These are phyloP conservation scores for Diaporthe australafricana DNA, from an alignment of 2,329 filamentous ascomycete genomes.

Conservation along the genomic window DNA sequence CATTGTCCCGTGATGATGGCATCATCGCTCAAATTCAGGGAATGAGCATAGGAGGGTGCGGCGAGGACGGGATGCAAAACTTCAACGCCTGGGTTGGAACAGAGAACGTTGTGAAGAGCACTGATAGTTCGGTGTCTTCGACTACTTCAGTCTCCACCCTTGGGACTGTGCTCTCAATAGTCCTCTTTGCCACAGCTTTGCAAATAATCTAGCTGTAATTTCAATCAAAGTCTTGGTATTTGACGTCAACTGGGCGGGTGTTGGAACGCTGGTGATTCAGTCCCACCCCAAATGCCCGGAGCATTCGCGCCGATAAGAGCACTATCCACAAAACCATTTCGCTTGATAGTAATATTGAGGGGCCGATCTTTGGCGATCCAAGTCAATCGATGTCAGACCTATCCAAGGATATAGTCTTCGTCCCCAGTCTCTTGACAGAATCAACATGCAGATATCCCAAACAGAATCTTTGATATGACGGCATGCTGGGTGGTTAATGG, in stretches of 20 bases:
- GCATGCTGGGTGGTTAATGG: too few species aligned
- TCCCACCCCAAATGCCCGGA: neutral
- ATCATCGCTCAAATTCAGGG: constrained; percentile 1
- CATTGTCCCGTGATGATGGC: neutral
- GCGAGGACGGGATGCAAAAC: constrained; percentile 1
- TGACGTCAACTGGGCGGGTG: neutral
- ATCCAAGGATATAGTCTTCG: too few species aligned
- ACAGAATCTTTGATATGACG: too few species aligned
- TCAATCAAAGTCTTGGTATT: neutral
- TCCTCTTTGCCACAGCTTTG: neutral
- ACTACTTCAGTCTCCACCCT: neutral
- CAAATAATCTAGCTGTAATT: neutral
- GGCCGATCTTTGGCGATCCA: too few species aligned
- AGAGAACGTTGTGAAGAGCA: neutral
- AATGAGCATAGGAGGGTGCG: constrained; percentile 13
- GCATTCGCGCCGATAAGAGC: too few species aligned
- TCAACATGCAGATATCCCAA: too few species aligned
- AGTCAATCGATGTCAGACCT: too few species aligned
- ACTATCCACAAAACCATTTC: too few species aligned
- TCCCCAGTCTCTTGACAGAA: too few species aligned
- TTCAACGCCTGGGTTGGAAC: constrained; percentile 19
- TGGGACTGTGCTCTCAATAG: neutral
- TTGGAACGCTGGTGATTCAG: too few species aligned
- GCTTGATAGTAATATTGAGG: too few species aligned
- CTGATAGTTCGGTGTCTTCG: neutral